phyloP scores from a whole-genome alignment of 345 rosid species.

The Moringa oleifera region DNA sequence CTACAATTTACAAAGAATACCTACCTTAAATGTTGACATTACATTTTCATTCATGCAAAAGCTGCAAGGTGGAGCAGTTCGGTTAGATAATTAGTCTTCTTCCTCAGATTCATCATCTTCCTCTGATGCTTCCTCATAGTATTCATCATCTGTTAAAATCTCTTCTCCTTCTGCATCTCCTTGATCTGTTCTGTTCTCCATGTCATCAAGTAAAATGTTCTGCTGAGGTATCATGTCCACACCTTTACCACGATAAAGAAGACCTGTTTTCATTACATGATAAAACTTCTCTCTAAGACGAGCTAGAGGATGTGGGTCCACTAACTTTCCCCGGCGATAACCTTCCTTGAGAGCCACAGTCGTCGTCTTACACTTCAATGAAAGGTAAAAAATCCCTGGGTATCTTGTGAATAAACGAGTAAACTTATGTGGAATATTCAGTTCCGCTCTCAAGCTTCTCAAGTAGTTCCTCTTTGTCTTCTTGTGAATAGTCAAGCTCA shows the following conservation, averaged over 20 bases:
- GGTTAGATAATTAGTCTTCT: conserved; percentile 15
- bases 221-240: conserved; percentile 37
- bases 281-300: conserved; percentile 64
- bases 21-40: neutral
- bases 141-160: conserved; percentile 37
- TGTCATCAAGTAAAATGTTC: conserved; percentile 37
- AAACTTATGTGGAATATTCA: conserved; percentile 79
- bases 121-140: conserved; percentile 37
- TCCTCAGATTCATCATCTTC: conserved; percentile 40
- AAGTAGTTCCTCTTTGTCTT: conserved; percentile 93
- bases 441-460: conserved; percentile 80
- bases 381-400: conserved; percentile 93
- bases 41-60: neutral
- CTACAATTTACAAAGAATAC: neutral
- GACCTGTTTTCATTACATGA: conserved; percentile 89
- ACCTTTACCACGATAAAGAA: conserved; percentile 73
- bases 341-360: conserved; percentile 87
- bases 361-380: conserved; percentile 92
- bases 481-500: conserved; percentile 89
- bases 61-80: neutral
- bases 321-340: conserved; percentile 66
- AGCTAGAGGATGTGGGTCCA: conserved; percentile 79
- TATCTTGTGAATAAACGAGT: conserved; percentile 85
- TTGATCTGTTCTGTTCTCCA: conserved; percentile 26
- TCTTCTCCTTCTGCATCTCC: conserved; percentile 57